These are phyloP conservation scores for Xylariaceae sp. DNA, from an alignment of 2,329 filamentous ascomycete species.

Conservation along the genomic window DNA sequence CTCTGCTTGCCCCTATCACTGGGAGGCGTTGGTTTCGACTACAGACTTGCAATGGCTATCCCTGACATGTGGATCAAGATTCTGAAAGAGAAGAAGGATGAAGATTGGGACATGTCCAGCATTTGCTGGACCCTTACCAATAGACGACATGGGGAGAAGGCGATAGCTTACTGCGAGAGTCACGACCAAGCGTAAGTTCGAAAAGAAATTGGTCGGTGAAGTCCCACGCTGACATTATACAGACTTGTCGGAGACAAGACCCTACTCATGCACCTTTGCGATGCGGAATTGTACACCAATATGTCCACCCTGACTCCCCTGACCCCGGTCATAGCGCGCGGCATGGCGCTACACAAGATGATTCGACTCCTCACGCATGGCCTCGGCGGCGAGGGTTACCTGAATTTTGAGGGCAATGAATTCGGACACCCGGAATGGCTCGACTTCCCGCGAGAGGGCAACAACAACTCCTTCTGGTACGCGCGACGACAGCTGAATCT, in stretches of 20 bases:
- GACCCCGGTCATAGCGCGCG: conserved; percentile 82
- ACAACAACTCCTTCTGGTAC: conserved; percentile 91
- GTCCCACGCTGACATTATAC: conserved; percentile 21
- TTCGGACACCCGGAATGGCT: conserved; percentile 99
- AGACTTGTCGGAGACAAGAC: conserved; percentile 95
- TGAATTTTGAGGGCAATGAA: conserved; percentile 98
- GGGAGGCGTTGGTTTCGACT: conserved; percentile 94
- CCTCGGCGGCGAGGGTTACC: conserved; percentile 90
- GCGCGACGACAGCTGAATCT: conserved; percentile 91
- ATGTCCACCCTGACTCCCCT: conserved; percentile 85
- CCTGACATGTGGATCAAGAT: conserved; percentile 99
- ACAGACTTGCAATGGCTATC: conserved; percentile 93
- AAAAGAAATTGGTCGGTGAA: neutral
- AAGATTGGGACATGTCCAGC: conserved; percentile 83
- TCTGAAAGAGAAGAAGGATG: conserved; percentile 85
- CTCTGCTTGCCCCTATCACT: conserved; percentile 79
- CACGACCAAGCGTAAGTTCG: conserved; percentile 88
- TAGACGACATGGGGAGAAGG: conserved; percentile 91
- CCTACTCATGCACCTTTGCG: conserved; percentile 96
- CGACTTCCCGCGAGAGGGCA: conserved; percentile 91
- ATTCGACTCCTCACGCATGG: conserved; percentile 89
- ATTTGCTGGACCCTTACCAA: conserved; percentile 88
- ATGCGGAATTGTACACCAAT: conserved; percentile 95
- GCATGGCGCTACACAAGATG: conserved; percentile 93
- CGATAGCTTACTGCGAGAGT: conserved; percentile 93